Conservation (phyloP, 2,329 filamentous ascomycete species). For the Calonectria leucothoes region DNA sequence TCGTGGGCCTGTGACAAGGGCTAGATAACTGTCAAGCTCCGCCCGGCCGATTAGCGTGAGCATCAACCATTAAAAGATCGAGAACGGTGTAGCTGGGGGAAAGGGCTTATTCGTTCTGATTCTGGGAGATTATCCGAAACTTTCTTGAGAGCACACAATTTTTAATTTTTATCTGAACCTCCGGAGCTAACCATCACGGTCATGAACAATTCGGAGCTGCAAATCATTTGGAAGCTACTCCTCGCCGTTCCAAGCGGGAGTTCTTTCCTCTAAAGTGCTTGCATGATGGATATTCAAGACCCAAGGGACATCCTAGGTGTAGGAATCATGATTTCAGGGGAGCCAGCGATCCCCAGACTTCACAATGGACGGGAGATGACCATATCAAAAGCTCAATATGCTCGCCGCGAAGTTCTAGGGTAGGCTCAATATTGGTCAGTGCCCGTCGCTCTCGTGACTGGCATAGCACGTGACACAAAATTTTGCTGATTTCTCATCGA, state of each 20-base stretch:
- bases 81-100: not conserved
- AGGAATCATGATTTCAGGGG: not conserved
- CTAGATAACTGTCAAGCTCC: conserved; percentile 5
- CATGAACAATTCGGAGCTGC: not conserved
- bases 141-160: not conserved
- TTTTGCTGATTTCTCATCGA: not conserved
- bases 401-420: not conserved
- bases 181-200: not conserved
- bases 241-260: not conserved
- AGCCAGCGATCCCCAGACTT: not conserved
- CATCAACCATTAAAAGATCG: not conserved
- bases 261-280: not conserved
- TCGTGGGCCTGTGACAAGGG: conserved; percentile 24
- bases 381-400: not conserved
- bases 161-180: not conserved
- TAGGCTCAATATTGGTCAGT: not conserved
- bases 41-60: conserved; percentile 9
- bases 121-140: not conserved
- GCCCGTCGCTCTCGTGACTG: not conserved
- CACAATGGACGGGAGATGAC: conserved; percentile 1
- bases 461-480: conserved; percentile 22
- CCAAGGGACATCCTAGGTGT: not conserved
- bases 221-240: too few species aligned
- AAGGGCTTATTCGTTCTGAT: too few species aligned
- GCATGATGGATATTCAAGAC: not conserved